These are phyloP conservation scores for Diaporthe sp. DNA, from an alignment of 2,329 filamentous ascomycete species.

Conservation along the genomic window DNA sequence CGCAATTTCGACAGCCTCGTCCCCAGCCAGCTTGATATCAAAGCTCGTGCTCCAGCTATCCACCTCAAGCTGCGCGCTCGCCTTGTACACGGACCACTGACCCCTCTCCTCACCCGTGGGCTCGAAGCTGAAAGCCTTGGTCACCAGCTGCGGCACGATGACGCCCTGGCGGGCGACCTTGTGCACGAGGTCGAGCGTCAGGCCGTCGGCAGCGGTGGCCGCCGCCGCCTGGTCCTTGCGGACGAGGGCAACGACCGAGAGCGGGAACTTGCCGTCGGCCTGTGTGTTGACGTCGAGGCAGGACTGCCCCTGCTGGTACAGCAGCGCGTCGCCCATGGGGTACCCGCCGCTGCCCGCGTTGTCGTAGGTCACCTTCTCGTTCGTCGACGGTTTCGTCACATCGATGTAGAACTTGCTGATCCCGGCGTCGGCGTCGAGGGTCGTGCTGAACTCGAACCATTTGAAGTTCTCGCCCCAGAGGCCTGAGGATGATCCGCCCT, in stretches of 20 bases:
- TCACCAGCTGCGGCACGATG: slow-evolving; percentile 10
- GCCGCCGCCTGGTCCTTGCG: background rate
- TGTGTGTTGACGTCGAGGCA: slow-evolving; percentile 7
- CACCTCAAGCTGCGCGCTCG: background rate
- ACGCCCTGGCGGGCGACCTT: slow-evolving; percentile 9
- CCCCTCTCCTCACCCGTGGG: slow-evolving; percentile 2
- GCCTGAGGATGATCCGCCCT: slow-evolving; percentile 40
- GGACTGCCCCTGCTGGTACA: background rate
- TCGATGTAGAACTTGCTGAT: slow-evolving; percentile 47
- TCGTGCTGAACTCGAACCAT: slow-evolving; percentile 45
- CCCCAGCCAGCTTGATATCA: slow-evolving; percentile 19
- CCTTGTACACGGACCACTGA: background rate
- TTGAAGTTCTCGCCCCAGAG: slow-evolving; percentile 42
- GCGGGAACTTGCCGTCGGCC: slow-evolving; percentile 8
- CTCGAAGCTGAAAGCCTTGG: background rate
- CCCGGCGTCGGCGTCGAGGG: slow-evolving; percentile 40
- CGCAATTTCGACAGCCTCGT: background rate
- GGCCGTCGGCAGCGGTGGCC: background rate
- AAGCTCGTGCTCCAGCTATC: slow-evolving; percentile 16
- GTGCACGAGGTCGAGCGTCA: slow-evolving; percentile 12
- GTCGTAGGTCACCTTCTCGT: slow-evolving; percentile 3
- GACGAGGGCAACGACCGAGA: background rate
- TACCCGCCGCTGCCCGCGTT: slow-evolving; percentile 3
- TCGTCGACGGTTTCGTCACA: slow-evolving; percentile 33
- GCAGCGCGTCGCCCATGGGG: slow-evolving; percentile 9